These are phyloP conservation scores for Paratinospora sagittata DNA, from an alignment of 164 flowering plant genomes.

Conservation along the genomic window DNA sequence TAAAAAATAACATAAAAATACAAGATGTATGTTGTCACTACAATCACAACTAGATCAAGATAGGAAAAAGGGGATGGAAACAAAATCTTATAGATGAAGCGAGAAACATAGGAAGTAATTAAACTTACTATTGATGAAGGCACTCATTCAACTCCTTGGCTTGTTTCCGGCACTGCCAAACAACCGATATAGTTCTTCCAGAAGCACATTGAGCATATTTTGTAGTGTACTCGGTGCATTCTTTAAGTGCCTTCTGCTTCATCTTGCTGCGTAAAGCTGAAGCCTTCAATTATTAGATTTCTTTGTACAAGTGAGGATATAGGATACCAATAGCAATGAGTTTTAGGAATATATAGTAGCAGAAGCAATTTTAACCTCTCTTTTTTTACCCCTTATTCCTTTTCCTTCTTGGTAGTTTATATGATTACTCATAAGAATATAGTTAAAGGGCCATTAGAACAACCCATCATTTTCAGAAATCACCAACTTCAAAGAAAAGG, in stretches of 20 bases:
- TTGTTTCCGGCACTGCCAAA: constrained; percentile 76
- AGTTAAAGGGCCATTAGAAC: no score
- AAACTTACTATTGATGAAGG: constrained; percentile 80
- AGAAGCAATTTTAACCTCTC: no score
- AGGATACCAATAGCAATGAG: neutral
- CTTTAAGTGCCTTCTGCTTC: constrained; percentile 87
- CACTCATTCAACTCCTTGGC: constrained; percentile 76
- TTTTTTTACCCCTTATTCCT: no score
- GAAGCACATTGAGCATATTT: constrained; percentile 79
- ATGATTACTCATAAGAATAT: no score
- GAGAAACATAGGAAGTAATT: neutral
- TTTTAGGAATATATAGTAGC: neutral
- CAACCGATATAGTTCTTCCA: constrained; percentile 74
- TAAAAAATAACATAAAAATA: no score
- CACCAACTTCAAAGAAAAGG: no score
- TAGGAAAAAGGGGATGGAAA: neutral
- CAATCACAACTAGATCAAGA: neutral
- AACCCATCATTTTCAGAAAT: no score
- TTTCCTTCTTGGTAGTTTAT: no score
- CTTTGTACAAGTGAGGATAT: neutral
- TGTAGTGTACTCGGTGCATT: constrained; percentile 55
- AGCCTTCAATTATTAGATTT: constrained; percentile 8
- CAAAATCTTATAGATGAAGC: neutral
- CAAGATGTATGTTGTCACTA: no score
- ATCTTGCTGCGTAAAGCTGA: constrained; percentile 95